phyloP scores from a whole-genome alignment of 257 asterid species.

The Henckelia pumila region DNA sequence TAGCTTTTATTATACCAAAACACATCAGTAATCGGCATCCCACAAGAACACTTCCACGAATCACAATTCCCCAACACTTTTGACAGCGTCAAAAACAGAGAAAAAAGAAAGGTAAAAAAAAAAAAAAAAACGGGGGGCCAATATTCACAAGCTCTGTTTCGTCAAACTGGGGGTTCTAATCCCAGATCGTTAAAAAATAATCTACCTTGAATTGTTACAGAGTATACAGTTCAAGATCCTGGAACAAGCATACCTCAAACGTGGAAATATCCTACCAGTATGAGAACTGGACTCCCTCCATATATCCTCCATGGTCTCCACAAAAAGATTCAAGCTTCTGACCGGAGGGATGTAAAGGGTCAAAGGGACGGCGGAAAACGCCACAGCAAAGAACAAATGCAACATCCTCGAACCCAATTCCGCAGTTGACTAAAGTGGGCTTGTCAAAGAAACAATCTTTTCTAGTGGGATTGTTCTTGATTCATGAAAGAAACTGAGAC shows the following conservation, averaged over 20 bases:
- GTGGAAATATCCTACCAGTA: slow-evolving; percentile 55
- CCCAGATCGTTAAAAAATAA: neutral
- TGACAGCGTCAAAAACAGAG: neutral
- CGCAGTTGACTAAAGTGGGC: neutral
- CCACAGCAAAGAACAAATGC: slow-evolving; percentile 66
- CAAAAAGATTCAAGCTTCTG: slow-evolving; percentile 66
- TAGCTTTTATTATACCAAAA: neutral
- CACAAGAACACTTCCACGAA: neutral
- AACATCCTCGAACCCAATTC: slow-evolving; percentile 38
- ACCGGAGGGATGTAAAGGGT: slow-evolving; percentile 81
- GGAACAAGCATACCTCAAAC: slow-evolving; percentile 59
- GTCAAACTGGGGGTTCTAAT: neutral
- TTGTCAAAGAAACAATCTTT: neutral
- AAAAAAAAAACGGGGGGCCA: neutral
- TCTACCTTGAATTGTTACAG: slow-evolving; percentile 29
- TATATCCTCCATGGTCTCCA: slow-evolving; percentile 62
- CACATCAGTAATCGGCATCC: neutral
- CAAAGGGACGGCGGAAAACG: slow-evolving; percentile 87
- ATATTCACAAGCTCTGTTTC: neutral
- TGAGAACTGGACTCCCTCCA: slow-evolving; percentile 67
- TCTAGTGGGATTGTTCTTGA: neutral
- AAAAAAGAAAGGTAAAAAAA: too few species aligned
- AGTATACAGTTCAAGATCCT: slow-evolving; percentile 68
- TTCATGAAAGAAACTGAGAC: neutral
- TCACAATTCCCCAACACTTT: neutral